phyloP scores from a whole-genome alignment of 106 monocot species.

The Phalaenopsis aphrodite region DNA sequence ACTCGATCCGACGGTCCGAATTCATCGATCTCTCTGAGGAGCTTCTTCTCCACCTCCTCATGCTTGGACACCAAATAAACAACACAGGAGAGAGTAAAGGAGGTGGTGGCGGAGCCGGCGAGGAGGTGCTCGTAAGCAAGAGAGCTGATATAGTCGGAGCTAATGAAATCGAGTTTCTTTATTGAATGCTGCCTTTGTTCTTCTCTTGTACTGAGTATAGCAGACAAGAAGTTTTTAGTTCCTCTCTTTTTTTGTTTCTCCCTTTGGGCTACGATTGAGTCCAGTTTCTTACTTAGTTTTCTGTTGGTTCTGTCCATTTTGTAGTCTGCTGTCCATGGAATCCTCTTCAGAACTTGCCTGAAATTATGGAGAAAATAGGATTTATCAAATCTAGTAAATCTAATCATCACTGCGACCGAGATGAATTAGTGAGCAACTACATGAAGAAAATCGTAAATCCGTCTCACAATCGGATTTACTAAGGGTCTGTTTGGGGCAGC shows the following conservation, averaged over 20 bases:
- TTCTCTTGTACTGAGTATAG: constrained; percentile 43
- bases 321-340: constrained; percentile 42
- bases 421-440: too few relatives aligned
- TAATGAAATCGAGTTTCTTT: constrained; percentile 27
- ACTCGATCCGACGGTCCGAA: constrained; percentile 32
- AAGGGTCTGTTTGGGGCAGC: too few relatives aligned
- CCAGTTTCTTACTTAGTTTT: constrained; percentile 25
- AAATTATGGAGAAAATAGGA: background rate
- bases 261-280: constrained; percentile 28
- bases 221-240: constrained; percentile 40
- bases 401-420: too few relatives aligned
- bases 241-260: constrained; percentile 11
- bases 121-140: constrained; percentile 81
- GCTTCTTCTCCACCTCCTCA: constrained; percentile 58
- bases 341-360: constrained; percentile 35
- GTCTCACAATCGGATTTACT: too few relatives aligned
- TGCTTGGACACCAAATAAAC: constrained; percentile 73
- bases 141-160: constrained; percentile 44
- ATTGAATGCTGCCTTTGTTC: background rate
- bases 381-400: too few relatives aligned
- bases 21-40: constrained; percentile 55
- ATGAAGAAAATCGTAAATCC: too few relatives aligned
- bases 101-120: constrained; percentile 70
- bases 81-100: constrained; percentile 52
- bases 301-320: constrained; percentile 36